Evolutionary conservation across 2,329 filamentous ascomycete genomes (phyloP).

Genomic region (Ceratocystis ficicola): DNA sequence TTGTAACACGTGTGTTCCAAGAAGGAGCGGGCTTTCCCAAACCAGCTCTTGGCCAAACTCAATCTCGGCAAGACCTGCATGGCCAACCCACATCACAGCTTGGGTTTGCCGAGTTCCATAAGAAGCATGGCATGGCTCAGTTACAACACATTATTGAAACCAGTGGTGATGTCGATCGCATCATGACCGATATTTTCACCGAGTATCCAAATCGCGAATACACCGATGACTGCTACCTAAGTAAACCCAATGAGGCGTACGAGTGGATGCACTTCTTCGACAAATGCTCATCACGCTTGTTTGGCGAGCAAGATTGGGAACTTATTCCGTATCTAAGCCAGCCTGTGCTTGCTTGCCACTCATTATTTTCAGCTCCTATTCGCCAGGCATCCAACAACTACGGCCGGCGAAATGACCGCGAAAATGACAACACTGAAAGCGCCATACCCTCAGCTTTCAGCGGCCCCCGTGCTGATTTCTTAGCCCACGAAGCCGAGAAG

Average conservation of each 20-base stretch:
- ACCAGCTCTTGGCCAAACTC: slow-evolving; percentile 31
- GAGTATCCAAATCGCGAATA: slow-evolving; percentile 78
- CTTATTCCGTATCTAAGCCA: slow-evolving; percentile 76
- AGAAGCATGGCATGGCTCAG: slow-evolving; percentile 59
- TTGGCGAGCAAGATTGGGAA: slow-evolving; percentile 84
- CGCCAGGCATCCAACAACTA: slow-evolving; percentile 35
- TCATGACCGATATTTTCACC: slow-evolving; percentile 72
- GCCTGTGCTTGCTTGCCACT: slow-evolving; percentile 77
- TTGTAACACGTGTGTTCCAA: slow-evolving; percentile 65
- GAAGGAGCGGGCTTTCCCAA: slow-evolving; percentile 68
- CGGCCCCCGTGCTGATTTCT: slow-evolving; percentile 69
- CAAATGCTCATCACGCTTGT: slow-evolving; percentile 63
- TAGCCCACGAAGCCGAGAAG: slow-evolving; percentile 68
- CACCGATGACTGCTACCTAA: slow-evolving; percentile 84
- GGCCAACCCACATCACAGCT: slow-evolving; percentile 49
- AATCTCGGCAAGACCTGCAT: slow-evolving; percentile 30
- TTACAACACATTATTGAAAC: slow-evolving; percentile 66
- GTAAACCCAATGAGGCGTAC: slow-evolving; percentile 76
- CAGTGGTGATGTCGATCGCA: slow-evolving; percentile 64
- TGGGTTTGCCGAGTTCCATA: slow-evolving; percentile 59
- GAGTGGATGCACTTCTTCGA: slow-evolving; percentile 97
- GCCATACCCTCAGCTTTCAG: slow-evolving; percentile 59
- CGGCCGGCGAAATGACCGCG: slow-evolving; percentile 30
- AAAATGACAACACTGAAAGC: slow-evolving; percentile 37
- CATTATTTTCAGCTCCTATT: slow-evolving; percentile 69